phyloP scores from a whole-genome alignment of 345 rosid genomes.

The Tarenaya hassleriana region DNA sequence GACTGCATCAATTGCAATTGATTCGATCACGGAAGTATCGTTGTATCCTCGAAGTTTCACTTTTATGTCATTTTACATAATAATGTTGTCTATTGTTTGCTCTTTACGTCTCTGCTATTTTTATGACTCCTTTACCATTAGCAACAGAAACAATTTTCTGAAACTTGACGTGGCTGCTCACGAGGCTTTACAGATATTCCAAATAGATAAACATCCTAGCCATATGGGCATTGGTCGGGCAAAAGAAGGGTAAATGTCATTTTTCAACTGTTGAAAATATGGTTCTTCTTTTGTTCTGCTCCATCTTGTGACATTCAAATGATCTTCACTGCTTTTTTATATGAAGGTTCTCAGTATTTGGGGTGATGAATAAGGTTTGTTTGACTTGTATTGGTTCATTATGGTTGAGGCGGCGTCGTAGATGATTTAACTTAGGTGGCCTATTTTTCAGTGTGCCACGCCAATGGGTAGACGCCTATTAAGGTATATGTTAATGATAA shows the following conservation, averaged over 20 bases:
- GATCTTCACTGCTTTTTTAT: constrained; percentile 25
- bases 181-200: constrained; percentile 92
- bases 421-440: constrained; percentile 30
- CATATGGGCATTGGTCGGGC: constrained; percentile 99
- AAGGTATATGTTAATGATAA: constrained; percentile 43
- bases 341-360: constrained; percentile 93
- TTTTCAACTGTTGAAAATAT: constrained; percentile 12
- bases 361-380: constrained; percentile 93
- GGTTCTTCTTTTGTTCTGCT: constrained; percentile 15
- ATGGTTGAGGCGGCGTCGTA: constrained; percentile 20
- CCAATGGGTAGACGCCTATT: constrained; percentile 86
- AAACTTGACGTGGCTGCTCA: constrained; percentile 90
- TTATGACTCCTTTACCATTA: constrained; percentile 38
- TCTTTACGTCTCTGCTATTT: constrained; percentile 10
- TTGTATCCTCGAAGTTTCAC: constrained; percentile 51
- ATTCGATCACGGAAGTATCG: constrained; percentile 68
- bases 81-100: background rate
- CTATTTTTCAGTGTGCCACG: constrained; percentile 67
- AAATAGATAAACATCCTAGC: constrained; percentile 94
- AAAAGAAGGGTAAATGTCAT: constrained; percentile 76
- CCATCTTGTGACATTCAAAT: constrained; percentile 10
- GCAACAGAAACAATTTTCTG: constrained; percentile 68
- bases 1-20: constrained; percentile 65
- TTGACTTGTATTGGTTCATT: constrained; percentile 21
- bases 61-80: constrained; percentile 5